Evolutionary conservation across 768 basidiomycete species (phyloP).

Genomic region (Mycena rosella): DNA sequence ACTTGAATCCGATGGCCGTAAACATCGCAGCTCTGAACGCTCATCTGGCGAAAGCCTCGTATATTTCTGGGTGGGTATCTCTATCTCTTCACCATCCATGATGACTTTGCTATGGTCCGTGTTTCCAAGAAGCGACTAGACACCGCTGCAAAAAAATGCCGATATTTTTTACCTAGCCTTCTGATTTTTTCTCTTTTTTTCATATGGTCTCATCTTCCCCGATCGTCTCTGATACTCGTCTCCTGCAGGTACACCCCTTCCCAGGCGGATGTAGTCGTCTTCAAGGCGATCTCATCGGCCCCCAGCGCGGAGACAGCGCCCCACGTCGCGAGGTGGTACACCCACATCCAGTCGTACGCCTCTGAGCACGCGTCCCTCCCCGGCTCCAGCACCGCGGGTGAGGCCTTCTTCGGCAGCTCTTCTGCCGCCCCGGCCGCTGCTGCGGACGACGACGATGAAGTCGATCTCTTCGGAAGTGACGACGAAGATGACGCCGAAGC

Average conservation of each 20-base stretch:
- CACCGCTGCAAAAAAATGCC: conserved; percentile 84
- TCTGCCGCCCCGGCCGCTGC: conserved; percentile 52
- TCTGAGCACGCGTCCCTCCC: conserved; percentile 83
- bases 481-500: conserved; percentile 89
- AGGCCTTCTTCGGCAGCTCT: conserved; percentile 73
- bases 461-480: conserved; percentile 91
- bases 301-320: conserved; percentile 77
- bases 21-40: conserved; percentile 82
- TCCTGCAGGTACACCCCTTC: conserved; percentile 85
- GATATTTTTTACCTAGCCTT: conserved; percentile 63
- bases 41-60: conserved; percentile 89
- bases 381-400: conserved; percentile 87
- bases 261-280: conserved; percentile 94
- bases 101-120: conserved; percentile 95
- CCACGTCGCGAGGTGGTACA: conserved; percentile 91
- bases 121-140: conserved; percentile 97
- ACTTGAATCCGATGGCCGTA: conserved; percentile 57
- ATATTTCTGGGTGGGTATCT: conserved; percentile 88
- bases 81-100: conserved; percentile 49
- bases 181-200: conserved; percentile 18
- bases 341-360: conserved; percentile 90
- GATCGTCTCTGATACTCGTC: conserved; percentile 34
- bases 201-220: conserved; percentile 18
- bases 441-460: conserved; percentile 77
- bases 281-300: conserved; percentile 79